Conservation (phyloP, 805 yeast genomes). For the Spathaspora gorwiae region DNA sequence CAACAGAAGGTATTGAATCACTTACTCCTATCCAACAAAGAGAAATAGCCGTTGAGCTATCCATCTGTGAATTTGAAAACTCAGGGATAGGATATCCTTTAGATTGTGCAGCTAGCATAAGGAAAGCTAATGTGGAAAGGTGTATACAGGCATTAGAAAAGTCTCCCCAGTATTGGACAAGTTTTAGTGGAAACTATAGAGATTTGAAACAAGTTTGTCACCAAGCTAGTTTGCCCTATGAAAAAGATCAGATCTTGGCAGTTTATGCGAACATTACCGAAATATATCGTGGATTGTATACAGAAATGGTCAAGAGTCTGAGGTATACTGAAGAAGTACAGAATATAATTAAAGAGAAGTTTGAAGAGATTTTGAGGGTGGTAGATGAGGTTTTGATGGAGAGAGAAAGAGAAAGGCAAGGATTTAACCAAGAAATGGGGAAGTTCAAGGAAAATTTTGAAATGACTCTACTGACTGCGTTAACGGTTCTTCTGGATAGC, state of each 20-base stretch:
- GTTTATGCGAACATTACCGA: conserved; percentile 46
- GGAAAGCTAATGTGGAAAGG: conserved; percentile 13
- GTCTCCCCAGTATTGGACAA: conserved; percentile 67
- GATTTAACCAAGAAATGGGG: not conserved
- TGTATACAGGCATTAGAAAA: conserved; percentile 42
- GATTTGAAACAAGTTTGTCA: conserved; percentile 49
- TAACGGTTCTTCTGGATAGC: not conserved
- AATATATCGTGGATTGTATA: conserved; percentile 9
- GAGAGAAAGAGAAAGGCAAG: not conserved
- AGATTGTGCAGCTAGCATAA: conserved; percentile 16
- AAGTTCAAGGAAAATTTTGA: conserved; percentile 6
- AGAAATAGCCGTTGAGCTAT: conserved; percentile 43
- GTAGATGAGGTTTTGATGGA: conserved; percentile 2
- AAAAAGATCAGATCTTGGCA: conserved; percentile 45
- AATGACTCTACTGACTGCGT: conserved; percentile 1
- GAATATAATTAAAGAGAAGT: conserved; percentile 7
- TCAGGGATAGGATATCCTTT: conserved; percentile 35
- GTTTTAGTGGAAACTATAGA: conserved; percentile 62
- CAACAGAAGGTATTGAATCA: conserved; percentile 35
- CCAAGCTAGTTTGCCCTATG: conserved; percentile 48
- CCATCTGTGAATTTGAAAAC: conserved; percentile 52
- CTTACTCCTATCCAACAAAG: conserved; percentile 26
- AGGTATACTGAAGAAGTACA: conserved; percentile 6
- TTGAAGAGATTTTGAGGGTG: conserved; percentile 9
- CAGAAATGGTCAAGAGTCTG: conserved; percentile 7